Evolutionary conservation across 148 eudicot species (phyloP).

Genomic region (Drosera capensis): DNA sequence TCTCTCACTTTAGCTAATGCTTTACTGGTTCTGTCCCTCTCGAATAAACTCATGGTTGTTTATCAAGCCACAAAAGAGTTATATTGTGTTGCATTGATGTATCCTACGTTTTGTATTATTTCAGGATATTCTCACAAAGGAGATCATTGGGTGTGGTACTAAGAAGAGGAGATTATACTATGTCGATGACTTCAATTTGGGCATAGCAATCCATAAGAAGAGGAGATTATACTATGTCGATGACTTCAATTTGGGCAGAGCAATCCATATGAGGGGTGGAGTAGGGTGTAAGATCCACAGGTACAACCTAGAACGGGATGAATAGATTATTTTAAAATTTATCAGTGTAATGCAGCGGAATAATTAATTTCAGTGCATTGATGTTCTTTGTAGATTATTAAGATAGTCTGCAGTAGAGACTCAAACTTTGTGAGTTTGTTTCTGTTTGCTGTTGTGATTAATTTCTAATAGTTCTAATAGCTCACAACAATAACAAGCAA

Average conservation of each 20-base stretch:
- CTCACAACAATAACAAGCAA: no score
- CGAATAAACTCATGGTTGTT: background rate
- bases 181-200: background rate
- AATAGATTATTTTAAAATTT: no score
- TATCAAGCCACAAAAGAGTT: background rate
- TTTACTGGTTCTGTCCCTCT: background rate
- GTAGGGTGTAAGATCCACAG: no score
- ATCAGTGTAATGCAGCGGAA: no score
- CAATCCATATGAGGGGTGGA: constrained; percentile 1
- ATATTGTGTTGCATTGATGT: background rate
- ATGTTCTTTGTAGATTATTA: no score
- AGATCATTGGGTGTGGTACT: constrained; percentile 1
- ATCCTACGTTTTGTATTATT: background rate
- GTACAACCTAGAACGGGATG: no score
- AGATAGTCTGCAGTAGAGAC: no score
- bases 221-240: constrained; percentile 1
- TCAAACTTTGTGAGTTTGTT: no score
- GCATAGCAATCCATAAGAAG: background rate
- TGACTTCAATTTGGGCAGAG: background rate
- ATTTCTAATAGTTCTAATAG: no score
- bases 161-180: constrained; percentile 1
- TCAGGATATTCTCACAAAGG: constrained; percentile 3
- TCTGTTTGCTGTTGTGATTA: no score
- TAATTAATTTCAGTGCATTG: no score
- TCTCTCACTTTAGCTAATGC: background rate